phyloP scores from a whole-genome alignment of 179 eudicot genomes.

The Spergularia azorica region DNA sequence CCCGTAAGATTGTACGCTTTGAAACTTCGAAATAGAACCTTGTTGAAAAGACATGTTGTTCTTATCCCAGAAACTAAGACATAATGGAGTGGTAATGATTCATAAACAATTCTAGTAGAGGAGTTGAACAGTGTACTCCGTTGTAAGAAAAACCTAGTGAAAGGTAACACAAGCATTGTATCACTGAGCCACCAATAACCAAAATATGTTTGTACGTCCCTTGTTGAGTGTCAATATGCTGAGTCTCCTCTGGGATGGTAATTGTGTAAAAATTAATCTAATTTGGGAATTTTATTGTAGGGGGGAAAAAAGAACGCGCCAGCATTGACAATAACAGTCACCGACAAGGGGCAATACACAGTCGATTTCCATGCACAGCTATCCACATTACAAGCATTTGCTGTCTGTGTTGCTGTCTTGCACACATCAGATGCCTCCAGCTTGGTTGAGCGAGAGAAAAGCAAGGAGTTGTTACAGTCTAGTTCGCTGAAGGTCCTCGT shows the following conservation, averaged over 20 bases:
- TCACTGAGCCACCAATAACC: too few relatives aligned
- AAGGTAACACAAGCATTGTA: too few relatives aligned
- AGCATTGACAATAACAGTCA: conserved; percentile 52
- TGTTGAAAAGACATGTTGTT: too few relatives aligned
- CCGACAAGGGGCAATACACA: conserved; percentile 58
- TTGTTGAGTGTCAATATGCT: too few relatives aligned
- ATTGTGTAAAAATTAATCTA: not conserved
- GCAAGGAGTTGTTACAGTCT: conserved; percentile 45
- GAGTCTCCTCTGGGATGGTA: not conserved
- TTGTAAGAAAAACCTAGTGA: too few relatives aligned
- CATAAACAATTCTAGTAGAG: too few relatives aligned
- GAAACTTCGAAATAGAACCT: not conserved
- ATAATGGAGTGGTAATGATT: too few relatives aligned
- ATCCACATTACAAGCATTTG: conserved; percentile 82
- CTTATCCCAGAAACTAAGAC: too few relatives aligned
- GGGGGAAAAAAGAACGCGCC: conserved; percentile 64
- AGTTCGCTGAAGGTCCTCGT: conserved; percentile 53
- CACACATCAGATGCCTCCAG: conserved; percentile 69
- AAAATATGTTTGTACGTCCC: too few relatives aligned
- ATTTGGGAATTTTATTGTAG: conserved; percentile 34
- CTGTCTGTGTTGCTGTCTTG: conserved; percentile 72
- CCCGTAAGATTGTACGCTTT: not conserved
- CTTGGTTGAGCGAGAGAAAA: conserved; percentile 44
- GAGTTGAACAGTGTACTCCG: too few relatives aligned
- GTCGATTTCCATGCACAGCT: conserved; percentile 83